Evolutionary conservation across 2,329 filamentous ascomycete genomes (phyloP).

Genomic region (Penicillium janthinellum): DNA sequence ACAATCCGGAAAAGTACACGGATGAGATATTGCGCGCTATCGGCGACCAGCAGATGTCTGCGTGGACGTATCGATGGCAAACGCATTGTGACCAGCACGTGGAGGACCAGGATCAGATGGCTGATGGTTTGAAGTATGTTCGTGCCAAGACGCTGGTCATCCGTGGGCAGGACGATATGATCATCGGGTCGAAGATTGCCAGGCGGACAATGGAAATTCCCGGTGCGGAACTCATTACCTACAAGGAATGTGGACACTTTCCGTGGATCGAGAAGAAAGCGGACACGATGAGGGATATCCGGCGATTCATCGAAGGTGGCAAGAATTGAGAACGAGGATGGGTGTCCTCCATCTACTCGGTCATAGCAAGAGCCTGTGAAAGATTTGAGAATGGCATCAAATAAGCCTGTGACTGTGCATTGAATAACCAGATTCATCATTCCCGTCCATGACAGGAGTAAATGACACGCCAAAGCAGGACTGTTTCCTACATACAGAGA

Average conservation of each 20-base stretch:
- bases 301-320: constrained; percentile 16
- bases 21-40: constrained; percentile 19
- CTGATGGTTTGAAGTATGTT: constrained; percentile 22
- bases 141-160: constrained; percentile 30
- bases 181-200: constrained; percentile 24
- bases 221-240: constrained; percentile 14
- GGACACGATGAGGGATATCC: constrained; percentile 19
- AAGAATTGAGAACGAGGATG: not conserved
- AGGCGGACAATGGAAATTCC: constrained; percentile 19
- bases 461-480: constrained; percentile 22
- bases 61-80: constrained; percentile 19
- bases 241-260: constrained; percentile 31
- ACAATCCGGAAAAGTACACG: constrained; percentile 18
- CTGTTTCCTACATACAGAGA: constrained; percentile 3
- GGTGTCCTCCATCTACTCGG: not conserved
- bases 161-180: constrained; percentile 28
- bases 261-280: constrained; percentile 30
- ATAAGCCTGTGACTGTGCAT: constrained; percentile 19
- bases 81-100: constrained; percentile 10
- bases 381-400: not conserved
- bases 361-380: not conserved
- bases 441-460: constrained; percentile 16
- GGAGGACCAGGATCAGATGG: constrained; percentile 20
- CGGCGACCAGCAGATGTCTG: constrained; percentile 11
- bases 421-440: constrained; percentile 14